These are phyloP conservation scores for Psilocybe sp. DNA, from an alignment of 768 basidiomycete species.

Conservation along the genomic window DNA sequence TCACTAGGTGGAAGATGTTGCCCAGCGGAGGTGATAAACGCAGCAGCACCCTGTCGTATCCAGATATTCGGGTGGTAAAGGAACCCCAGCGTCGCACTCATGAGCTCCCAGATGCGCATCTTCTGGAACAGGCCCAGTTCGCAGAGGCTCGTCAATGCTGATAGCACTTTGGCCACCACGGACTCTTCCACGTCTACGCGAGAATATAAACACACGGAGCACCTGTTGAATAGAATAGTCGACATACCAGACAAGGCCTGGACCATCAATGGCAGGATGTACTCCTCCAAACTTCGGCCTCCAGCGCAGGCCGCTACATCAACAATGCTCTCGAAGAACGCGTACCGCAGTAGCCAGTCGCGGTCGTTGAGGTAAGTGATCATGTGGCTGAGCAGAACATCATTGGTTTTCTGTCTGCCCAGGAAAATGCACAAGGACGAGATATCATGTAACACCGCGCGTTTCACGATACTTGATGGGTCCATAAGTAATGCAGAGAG, in stretches of 20 bases:
- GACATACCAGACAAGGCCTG: conserved; percentile 86
- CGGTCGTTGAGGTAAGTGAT: conserved; percentile 78
- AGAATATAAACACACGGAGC: background rate
- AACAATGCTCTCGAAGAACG: conserved; percentile 94
- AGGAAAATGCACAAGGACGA: conserved; percentile 91
- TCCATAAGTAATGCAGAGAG: conserved; percentile 86
- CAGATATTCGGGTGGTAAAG: conserved; percentile 94
- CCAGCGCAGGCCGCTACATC: conserved; percentile 95
- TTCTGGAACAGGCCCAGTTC: conserved; percentile 90
- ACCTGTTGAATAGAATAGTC: background rate
- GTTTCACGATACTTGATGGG: conserved; percentile 84
- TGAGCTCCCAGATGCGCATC: conserved; percentile 96
- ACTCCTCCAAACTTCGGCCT: conserved; percentile 88
- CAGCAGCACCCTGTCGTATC: conserved; percentile 90
- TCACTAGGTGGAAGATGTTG: conserved; percentile 83
- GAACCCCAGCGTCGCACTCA: conserved; percentile 85
- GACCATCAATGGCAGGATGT: conserved; percentile 94
- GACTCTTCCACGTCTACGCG: conserved; percentile 87
- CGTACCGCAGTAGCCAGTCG: conserved; percentile 88
- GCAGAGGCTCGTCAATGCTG: conserved; percentile 82
- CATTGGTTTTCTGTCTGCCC: conserved; percentile 90
- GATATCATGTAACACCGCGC: conserved; percentile 85
- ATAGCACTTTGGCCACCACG: conserved; percentile 89
- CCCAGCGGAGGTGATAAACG: conserved; percentile 85
- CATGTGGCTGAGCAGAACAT: conserved; percentile 88